These are phyloP conservation scores for Adenanthera pavonina DNA, from an alignment of 306 rosid species.

Conservation along the genomic window DNA sequence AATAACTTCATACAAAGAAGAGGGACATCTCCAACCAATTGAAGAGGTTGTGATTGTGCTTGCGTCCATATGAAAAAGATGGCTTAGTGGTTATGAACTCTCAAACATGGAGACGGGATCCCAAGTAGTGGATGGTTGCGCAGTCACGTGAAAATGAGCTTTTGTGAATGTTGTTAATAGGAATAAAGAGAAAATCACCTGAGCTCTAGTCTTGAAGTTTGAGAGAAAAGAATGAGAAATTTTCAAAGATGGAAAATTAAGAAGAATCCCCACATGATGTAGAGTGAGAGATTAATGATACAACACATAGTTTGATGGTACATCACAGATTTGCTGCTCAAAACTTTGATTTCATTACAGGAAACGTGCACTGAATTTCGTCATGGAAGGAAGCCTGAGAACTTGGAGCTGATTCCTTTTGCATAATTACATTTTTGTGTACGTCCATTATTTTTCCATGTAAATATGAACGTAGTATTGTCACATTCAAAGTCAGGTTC, in stretches of 20 bases:
- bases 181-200: background rate
- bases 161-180: too few species aligned
- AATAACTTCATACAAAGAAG: conserved; percentile 24
- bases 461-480: conserved; percentile 20
- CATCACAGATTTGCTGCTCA: conserved; percentile 64
- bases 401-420: conserved; percentile 83
- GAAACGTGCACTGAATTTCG: conserved; percentile 82
- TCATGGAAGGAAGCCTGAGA: conserved; percentile 88
- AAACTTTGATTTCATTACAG: conserved; percentile 79
- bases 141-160: too few species aligned
- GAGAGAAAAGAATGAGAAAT: background rate
- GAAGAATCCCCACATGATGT: background rate
- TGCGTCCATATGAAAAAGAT: too few species aligned
- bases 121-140: too few species aligned
- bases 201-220: too few species aligned
- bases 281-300: background rate
- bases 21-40: conserved; percentile 59
- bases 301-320: conserved; percentile 61
- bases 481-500: conserved; percentile 21
- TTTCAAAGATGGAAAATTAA: background rate
- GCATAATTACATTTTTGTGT: conserved; percentile 57
- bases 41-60: conserved; percentile 71
- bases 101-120: too few species aligned
- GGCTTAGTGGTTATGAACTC: too few species aligned
- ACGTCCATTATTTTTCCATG: conserved; percentile 48